These are phyloP conservation scores for Phytophthora parvispora DNA, from an alignment of 352 stramenopile genomes.

Conservation along the genomic window DNA sequence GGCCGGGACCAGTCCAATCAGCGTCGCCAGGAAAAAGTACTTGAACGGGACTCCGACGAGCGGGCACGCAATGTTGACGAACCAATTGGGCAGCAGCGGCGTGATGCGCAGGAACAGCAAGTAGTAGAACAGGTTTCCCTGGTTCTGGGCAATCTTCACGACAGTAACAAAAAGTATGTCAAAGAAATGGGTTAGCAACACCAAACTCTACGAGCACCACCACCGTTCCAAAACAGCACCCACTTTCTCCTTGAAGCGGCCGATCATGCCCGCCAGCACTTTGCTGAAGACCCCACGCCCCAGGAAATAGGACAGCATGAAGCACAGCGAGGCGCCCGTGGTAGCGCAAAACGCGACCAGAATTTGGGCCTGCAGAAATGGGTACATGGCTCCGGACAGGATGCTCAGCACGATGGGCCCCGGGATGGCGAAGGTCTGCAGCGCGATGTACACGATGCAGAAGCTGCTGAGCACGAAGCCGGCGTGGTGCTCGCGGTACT, in stretches of 20 bases:
- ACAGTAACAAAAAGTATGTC: background rate
- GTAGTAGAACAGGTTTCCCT: conserved; percentile 91
- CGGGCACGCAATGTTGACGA: conserved; percentile 91
- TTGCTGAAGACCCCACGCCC: conserved; percentile 79
- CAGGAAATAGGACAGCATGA: conserved; percentile 88
- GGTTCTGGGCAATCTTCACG: conserved; percentile 82
- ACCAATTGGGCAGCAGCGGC: conserved; percentile 91
- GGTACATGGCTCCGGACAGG: conserved; percentile 90
- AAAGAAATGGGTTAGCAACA: background rate
- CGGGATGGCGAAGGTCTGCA: conserved; percentile 92
- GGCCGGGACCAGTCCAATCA: conserved; percentile 84
- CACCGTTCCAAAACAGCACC: background rate
- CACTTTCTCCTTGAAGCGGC: conserved; percentile 82
- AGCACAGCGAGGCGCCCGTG: conserved; percentile 85
- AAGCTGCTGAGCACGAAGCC: conserved; percentile 84
- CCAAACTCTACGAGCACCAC: background rate
- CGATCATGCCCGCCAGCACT: conserved; percentile 79
- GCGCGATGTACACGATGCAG: conserved; percentile 86
- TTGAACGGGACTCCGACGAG: conserved; percentile 88
- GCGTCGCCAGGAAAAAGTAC: conserved; percentile 87
- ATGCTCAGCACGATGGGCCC: conserved; percentile 91
- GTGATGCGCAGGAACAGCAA: conserved; percentile 92
- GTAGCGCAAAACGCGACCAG: conserved; percentile 89
- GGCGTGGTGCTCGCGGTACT: conserved; percentile 83
- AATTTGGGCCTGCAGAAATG: conserved; percentile 80